Percentiles rank a stretch among this genome's conserved stretches.
Conservation (phyloP, 768 basidiomycete genomes). For the Rhodotorula graminis region DNA sequence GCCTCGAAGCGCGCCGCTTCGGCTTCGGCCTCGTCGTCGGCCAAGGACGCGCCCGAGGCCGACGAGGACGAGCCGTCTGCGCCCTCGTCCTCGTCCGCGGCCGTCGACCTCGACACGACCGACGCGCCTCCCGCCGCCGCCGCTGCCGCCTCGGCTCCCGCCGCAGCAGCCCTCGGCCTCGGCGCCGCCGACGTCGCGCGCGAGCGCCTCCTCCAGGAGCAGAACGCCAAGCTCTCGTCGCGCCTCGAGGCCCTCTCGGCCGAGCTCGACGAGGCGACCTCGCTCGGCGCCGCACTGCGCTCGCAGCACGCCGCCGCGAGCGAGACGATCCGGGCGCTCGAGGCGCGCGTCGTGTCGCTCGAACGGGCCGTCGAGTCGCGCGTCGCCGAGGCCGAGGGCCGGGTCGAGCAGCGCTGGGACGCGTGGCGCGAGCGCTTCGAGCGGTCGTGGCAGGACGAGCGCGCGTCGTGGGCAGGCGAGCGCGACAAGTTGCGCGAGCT, state of each 20-base stretch:
- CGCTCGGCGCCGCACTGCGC: slow-evolving; percentile 67
- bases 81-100: neutral
- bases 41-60: neutral
- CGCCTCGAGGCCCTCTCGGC: slow-evolving; percentile 61
- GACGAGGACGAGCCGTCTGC: neutral
- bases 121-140: neutral
- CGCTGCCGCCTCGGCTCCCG: neutral
- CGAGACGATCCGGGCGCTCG: slow-evolving; percentile 49
- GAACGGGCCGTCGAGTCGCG: slow-evolving; percentile 60
- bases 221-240: slow-evolving; percentile 57
- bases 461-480: slow-evolving; percentile 77
- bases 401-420: slow-evolving; percentile 48
- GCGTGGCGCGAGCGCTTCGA: slow-evolving; percentile 77
- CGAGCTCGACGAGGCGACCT: slow-evolving; percentile 71
- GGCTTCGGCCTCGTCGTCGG: neutral
- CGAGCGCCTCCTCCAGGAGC: slow-evolving; percentile 42
- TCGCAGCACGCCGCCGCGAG: slow-evolving; percentile 73
- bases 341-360: slow-evolving; percentile 63
- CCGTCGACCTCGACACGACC: neutral
- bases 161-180: no score
- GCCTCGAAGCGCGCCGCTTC: neutral
- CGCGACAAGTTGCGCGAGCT: slow-evolving; percentile 67
- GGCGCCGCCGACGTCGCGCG: slow-evolving; percentile 2
- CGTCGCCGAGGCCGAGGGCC: slow-evolving; percentile 43
- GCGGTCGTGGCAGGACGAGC: slow-evolving; percentile 68